Base-by-base conservation (phyloP, 306 rosid species). In the Cicer bijugum region DNA sequence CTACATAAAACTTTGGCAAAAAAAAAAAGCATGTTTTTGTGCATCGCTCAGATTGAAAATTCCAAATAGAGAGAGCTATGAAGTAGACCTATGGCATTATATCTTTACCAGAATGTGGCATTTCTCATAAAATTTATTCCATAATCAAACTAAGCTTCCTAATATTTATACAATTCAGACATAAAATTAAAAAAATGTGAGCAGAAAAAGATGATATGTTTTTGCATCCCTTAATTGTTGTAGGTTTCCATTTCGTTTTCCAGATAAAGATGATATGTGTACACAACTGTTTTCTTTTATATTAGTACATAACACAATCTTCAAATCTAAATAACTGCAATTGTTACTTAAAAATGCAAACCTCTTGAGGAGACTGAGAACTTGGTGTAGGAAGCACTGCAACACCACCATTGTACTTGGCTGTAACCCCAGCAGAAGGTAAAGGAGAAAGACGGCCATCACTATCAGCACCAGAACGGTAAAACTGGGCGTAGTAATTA, bases 361-460 rank as follows among this genome's bases (percentile, higher is more conserved):
- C 99, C 95, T 94, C 97, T 87, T 87, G 99, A 61, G 85, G 91
- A 79, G 96, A 83, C 80, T 91, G 95, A 63, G 93, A 85, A 69
- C 75, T 88, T 55, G 92, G 78, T 7, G 88, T 75, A 75, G 96
- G 89, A 87, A 94, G 74, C 68, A 83, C 86, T 2, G 91, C 75
- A 61, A 84, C 90, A 86, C 80, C 89, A 50, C 91, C 91, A 71
- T 85, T 90, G 85, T 91, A 88, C 85, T 89, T 89, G 38, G 91
- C 50, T 35, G 89, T 83, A 72, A 82, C 87, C 67, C 90, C 96
- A n/a, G 87, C 74, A 82, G 96, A 83, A 55, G 88, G 82, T 81
- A 93, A 89, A 19, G 98, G 97, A 76, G 99, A 91, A 78, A 88
- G 87, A 39, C 90, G 91, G 42, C 92, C 97, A 74, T 91, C 99